Percentiles rank a stretch among this genome's conserved stretches.
Conservation (phyloP, 371 early-diverging fungal genomes). For the Syncephalis plumigaleata region DNA sequence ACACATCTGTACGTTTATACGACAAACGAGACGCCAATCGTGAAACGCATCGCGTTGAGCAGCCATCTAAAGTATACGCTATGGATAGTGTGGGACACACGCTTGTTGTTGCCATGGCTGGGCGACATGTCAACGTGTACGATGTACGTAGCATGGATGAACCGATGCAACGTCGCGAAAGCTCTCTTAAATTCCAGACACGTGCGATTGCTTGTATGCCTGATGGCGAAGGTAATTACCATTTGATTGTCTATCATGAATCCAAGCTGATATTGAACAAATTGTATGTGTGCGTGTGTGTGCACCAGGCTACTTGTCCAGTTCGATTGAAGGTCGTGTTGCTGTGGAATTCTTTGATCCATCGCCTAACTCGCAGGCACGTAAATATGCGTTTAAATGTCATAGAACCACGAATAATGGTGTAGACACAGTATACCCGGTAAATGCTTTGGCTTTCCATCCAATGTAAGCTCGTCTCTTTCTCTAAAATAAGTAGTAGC, state of each 20-base stretch:
- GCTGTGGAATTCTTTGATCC: conserved; percentile 85
- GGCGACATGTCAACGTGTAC: conserved; percentile 57
- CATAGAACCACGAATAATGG: conserved; percentile 65
- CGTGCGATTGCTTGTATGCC: conserved; percentile 66
- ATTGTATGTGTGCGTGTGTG: no score
- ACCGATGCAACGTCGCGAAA: conserved; percentile 55
- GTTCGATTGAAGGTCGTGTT: conserved; percentile 88
- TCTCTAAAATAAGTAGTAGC: no score
- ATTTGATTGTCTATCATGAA: no score
- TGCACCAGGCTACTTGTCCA: conserved; percentile 59
- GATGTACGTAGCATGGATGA: conserved; percentile 65
- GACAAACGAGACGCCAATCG: conserved; percentile 24
- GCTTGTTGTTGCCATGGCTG: conserved; percentile 71
- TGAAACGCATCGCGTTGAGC: conserved; percentile 17
- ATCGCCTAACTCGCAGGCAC: conserved; percentile 33
- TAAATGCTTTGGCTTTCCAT: conserved; percentile 84
- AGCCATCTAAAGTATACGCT: conserved; percentile 61
- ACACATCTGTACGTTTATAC: conserved; percentile 64
- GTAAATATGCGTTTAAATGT: conserved; percentile 91
- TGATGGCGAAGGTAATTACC: conserved; percentile 39
- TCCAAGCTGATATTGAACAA: no score
- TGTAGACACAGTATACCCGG: conserved; percentile 80
- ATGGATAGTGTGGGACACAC: conserved; percentile 50
- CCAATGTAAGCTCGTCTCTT: conserved; percentile 40
- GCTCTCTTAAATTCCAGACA: conserved; percentile 68